These are phyloP conservation scores for Naganishia friedmannii DNA, from an alignment of 768 basidiomycete species.

Conservation along the genomic window DNA sequence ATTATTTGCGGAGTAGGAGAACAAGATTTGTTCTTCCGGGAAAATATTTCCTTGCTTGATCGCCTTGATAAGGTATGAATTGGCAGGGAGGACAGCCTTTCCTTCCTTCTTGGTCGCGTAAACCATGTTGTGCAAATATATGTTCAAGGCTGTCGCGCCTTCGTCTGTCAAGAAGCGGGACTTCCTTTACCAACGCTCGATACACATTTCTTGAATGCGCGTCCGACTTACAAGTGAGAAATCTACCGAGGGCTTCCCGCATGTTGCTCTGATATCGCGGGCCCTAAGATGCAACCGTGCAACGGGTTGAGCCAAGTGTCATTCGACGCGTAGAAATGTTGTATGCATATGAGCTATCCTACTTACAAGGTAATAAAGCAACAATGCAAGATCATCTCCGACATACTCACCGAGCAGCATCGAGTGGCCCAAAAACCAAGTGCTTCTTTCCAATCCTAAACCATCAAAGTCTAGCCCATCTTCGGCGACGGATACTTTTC, in stretches of 20 bases:
- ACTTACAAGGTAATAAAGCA: constrained; percentile 49
- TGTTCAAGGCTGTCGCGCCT: constrained; percentile 49
- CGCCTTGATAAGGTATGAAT: constrained; percentile 45
- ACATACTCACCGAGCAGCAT: constrained; percentile 45
- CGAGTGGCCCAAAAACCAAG: constrained; percentile 46
- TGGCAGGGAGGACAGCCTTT: constrained; percentile 38
- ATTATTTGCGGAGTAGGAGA: constrained; percentile 35
- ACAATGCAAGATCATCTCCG: constrained; percentile 46
- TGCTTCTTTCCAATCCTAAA: constrained; percentile 40
- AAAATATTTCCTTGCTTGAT: constrained; percentile 44
- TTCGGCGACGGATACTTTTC: neutral
- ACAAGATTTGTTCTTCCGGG: constrained; percentile 43
- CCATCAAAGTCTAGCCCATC: constrained; percentile 24
- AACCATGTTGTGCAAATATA: constrained; percentile 44
- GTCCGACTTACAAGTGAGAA: constrained; percentile 47
- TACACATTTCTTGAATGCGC: neutral
- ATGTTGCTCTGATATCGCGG: constrained; percentile 49
- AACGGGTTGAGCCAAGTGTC: neutral
- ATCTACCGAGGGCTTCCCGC: constrained; percentile 48
- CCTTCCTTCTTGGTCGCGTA: constrained; percentile 44
- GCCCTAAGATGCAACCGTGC: constrained; percentile 35
- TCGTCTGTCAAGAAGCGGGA: constrained; percentile 36
- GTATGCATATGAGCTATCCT: neutral
- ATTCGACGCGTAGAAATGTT: neutral
- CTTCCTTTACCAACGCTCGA: neutral